These are phyloP conservation scores for Mycena vitilis DNA, from an alignment of 768 basidiomycete species.

Conservation along the genomic window DNA sequence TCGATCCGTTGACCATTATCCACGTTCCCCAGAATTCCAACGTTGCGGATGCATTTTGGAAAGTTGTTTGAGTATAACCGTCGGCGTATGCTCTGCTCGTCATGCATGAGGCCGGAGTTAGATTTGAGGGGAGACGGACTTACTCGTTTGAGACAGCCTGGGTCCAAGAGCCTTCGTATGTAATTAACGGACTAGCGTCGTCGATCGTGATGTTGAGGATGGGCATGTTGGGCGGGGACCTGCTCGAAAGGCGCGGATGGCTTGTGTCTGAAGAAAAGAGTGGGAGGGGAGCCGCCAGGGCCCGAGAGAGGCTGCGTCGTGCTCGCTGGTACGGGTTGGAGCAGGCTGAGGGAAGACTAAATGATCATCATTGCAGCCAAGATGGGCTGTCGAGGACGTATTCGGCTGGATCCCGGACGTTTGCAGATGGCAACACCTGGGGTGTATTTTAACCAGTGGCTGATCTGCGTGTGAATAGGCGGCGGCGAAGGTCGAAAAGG, in stretches of 20 bases:
- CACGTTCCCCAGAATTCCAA: slow-evolving; percentile 19
- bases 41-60: slow-evolving; percentile 17
- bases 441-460: neutral
- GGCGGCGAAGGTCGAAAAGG: neutral
- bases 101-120: neutral
- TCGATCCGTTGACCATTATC: slow-evolving; percentile 26
- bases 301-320: slow-evolving; percentile 15
- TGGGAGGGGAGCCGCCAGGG: slow-evolving; percentile 24
- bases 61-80: neutral
- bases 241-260: neutral
- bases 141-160: slow-evolving; percentile 28
- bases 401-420: slow-evolving; percentile 11
- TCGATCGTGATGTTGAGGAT: slow-evolving; percentile 24
- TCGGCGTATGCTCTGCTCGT: slow-evolving; percentile 9
- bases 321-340: slow-evolving; percentile 8
- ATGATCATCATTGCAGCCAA: slow-evolving; percentile 21
- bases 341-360: neutral
- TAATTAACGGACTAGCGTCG: slow-evolving; percentile 31
- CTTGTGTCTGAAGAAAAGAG: slow-evolving; percentile 8
- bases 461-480: neutral
- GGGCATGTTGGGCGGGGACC: slow-evolving; percentile 21
- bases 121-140: slow-evolving; percentile 10
- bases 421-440: neutral
- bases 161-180: slow-evolving; percentile 21
- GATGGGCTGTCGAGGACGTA: neutral